These are phyloP conservation scores for Pythium brassicae DNA, from an alignment of 352 stramenopile species.

Conservation along the genomic window DNA sequence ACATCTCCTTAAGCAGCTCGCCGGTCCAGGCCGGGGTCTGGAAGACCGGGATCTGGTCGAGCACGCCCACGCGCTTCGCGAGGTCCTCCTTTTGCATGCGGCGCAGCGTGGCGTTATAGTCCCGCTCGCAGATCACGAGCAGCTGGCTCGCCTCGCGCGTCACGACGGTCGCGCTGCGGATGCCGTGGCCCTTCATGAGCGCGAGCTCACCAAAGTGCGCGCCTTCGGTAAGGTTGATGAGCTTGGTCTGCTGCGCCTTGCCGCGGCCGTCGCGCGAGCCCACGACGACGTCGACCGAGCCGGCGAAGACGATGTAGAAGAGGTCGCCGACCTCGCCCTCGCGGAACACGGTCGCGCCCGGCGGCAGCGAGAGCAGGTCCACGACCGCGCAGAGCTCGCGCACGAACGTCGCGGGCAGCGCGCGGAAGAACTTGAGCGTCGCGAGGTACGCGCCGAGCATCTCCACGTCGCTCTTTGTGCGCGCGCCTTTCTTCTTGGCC, in stretches of 20 bases:
- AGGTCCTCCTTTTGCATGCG: constrained; percentile 73
- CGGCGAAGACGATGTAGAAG: constrained; percentile 78
- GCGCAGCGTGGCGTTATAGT: constrained; percentile 68
- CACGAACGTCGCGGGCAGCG: constrained; percentile 51
- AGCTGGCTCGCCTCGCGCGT: constrained; percentile 56
- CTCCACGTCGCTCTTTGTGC: constrained; percentile 48
- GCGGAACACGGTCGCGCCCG: constrained; percentile 44
- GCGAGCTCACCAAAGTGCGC: constrained; percentile 67
- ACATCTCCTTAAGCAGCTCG: constrained; percentile 68
- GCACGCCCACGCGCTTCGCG: constrained; percentile 41
- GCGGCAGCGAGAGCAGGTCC: constrained; percentile 38
- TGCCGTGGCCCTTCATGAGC: constrained; percentile 68
- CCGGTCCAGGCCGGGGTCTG: constrained; percentile 70
- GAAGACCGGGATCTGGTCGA: constrained; percentile 70
- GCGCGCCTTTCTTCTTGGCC: constrained; percentile 39
- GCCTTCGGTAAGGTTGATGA: constrained; percentile 68
- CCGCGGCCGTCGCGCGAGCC: constrained; percentile 47
- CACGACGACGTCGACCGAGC: constrained; percentile 67
- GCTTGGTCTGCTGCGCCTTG: constrained; percentile 52
- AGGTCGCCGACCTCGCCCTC: constrained; percentile 67
- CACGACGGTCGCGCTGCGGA: constrained; percentile 65
- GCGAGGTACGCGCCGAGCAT: constrained; percentile 68
- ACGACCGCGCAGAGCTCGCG: constrained; percentile 66
- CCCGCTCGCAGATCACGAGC: constrained; percentile 67
- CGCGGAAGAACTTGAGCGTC: constrained; percentile 76